Conservation (phyloP, 371 early-diverging fungal species). For the Mucor lusitanicus region DNA sequence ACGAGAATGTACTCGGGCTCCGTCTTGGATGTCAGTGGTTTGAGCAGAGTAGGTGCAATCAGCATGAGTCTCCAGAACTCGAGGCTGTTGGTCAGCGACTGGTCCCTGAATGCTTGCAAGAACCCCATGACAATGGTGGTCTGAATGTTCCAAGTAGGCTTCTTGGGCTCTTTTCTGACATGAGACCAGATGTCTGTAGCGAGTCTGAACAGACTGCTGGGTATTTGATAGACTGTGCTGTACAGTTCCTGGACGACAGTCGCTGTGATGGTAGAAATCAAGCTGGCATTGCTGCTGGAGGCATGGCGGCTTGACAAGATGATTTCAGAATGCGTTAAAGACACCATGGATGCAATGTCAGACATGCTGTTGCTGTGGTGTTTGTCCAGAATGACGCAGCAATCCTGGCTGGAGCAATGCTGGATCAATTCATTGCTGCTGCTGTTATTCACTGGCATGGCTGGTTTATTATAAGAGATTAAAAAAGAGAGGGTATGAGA, state of each 20-base stretch:
- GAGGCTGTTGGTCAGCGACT: conserved; percentile 29
- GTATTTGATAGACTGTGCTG: conserved; percentile 20
- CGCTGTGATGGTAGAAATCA: neutral
- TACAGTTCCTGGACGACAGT: conserved; percentile 25
- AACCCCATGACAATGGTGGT: conserved; percentile 37
- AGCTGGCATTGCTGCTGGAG: neutral
- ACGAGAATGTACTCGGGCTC: conserved; percentile 28
- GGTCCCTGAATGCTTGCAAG: conserved; percentile 38
- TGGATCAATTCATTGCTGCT: neutral
- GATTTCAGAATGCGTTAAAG: neutral
- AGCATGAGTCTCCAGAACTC: conserved; percentile 39
- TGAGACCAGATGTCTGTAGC: conserved; percentile 30
- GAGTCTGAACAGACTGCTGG: conserved; percentile 20
- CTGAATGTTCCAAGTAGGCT: conserved; percentile 44
- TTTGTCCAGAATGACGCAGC: conserved; percentile 7
- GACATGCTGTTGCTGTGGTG: neutral
- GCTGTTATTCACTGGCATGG: neutral
- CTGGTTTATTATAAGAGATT: neutral
- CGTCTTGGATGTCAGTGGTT: conserved; percentile 28
- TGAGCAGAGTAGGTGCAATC: conserved; percentile 26
- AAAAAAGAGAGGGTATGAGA: neutral
- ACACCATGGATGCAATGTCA: neutral
- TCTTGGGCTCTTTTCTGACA: conserved; percentile 28
- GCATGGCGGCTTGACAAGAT: neutral
- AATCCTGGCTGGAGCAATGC: conserved; percentile 15